Evolutionary conservation across 208 protist species (phyloP), one percentile per base, ranked within the genome.

Genomic region (Leishmania tropica): DNA sequence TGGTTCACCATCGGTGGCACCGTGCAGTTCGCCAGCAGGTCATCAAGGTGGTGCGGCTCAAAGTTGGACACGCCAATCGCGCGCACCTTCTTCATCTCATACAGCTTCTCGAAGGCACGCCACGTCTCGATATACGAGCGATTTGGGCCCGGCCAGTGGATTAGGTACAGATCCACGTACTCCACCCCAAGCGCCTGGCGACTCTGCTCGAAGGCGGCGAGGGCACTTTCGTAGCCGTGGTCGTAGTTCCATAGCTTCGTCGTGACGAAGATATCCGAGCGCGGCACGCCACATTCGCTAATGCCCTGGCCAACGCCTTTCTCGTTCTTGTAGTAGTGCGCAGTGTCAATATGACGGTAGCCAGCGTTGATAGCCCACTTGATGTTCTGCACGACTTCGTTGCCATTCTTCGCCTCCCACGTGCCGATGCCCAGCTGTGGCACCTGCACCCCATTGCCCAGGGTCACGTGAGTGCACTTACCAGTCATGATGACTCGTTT

Each of bases 101-200:
- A 90, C 47, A 93, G 81, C 47, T 93, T 92, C 75, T 96, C 90
- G 28, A 96, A 71, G 37, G 92, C 92, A 42, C 82, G 85, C 90
- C 92, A 96, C 54, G 90, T 92, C 21, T 93, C 90, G 35, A 93
- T 67, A 65, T 87, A 87, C 19, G 77, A 86, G 47, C 84, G 51
- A 67, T 87, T 84, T 8, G 92, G 82, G n/a, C 90, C 88, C 13
- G 98, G 98, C 94, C 96, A 99, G 87, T 99, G 99, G 67, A 99
- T 98, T 15, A 99, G 87, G 81, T 98, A 99, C 35, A 99, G 85
- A 84, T 99, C 98, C 11, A 99, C 70, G 83, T 99, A 99, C 17
- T 98, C 87, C 6, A 99, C n/a, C 3, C 85, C 85, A 4, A 99
- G 89, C 24, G 93, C 85, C 48, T 83, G 72, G 24, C 97, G 83